A percentile compares a stretch with the other conserved stretches of the same genome.
Evolutionary conservation across 116 monocot species (phyloP).

Genomic region (Iris pallida): DNA sequence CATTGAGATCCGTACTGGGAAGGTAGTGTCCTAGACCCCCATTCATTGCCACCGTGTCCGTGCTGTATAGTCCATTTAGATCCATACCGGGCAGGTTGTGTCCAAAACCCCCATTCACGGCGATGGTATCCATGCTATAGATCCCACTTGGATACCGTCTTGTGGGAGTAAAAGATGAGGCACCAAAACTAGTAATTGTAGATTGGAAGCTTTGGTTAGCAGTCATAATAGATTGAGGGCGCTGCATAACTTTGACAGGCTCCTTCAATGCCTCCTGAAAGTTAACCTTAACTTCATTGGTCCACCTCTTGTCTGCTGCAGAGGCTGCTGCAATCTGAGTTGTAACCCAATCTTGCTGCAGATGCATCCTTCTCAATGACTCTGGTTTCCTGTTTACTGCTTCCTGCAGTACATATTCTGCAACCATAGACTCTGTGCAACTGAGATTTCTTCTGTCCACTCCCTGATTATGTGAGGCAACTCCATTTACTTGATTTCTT

Average conservation of each 20-base stretch:
- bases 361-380: conserved; percentile 14
- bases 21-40: conserved; percentile 2
- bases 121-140: neutral
- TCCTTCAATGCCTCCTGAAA: conserved; percentile 8
- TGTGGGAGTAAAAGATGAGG: conserved; percentile 13
- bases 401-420: conserved; percentile 11
- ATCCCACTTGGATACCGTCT: conserved; percentile 37
- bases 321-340: conserved; percentile 14
- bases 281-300: conserved; percentile 10
- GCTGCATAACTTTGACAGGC: conserved; percentile 48
- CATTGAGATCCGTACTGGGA: conserved; percentile 42
- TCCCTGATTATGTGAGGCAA: neutral
- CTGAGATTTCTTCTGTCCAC: conserved; percentile 35
- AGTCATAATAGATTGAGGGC: conserved; percentile 11
- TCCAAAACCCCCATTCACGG: neutral
- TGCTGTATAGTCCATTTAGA: neutral
- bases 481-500: conserved; percentile 24
- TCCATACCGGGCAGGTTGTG: neutral
- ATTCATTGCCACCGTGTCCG: conserved; percentile 21
- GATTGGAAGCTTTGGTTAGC: conserved; percentile 16
- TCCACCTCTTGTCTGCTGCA: conserved; percentile 20
- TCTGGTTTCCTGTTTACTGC: conserved; percentile 15
- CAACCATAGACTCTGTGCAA: conserved; percentile 17
- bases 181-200: conserved; percentile 5
- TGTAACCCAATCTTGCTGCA: conserved; percentile 19